A percentile compares a stretch with the other conserved stretches of the same genome.
These are phyloP conservation scores for Narthecium ossifragum DNA, from an alignment of 106 monocot species.

Conservation along the genomic window DNA sequence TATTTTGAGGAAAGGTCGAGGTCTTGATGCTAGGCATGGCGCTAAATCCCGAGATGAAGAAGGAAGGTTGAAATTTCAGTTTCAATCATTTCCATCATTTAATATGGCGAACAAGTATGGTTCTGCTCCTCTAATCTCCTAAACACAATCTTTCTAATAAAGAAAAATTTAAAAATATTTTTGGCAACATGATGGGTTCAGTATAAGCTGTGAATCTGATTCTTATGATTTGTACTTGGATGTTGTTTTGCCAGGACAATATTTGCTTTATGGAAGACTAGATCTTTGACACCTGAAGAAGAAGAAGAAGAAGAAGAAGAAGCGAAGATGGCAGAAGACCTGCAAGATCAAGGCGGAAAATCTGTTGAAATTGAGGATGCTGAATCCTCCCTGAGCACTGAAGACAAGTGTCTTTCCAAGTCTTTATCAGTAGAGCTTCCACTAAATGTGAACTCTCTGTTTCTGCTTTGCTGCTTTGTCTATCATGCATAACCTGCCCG, in stretches of 20 bases:
- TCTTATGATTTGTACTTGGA: too few relatives aligned
- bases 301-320: slow-evolving; percentile 27
- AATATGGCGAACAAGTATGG: slow-evolving; percentile 31
- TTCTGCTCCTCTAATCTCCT: not conserved
- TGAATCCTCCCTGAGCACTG: slow-evolving; percentile 13
- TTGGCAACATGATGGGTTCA: too few relatives aligned
- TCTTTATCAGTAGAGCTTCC: slow-evolving; percentile 21
- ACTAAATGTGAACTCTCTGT: slow-evolving; percentile 17
- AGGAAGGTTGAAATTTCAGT: slow-evolving; percentile 57
- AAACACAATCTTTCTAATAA: not conserved
- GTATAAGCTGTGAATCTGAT: too few relatives aligned
- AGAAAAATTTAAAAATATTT: not conserved
- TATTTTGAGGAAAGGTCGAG: slow-evolving; percentile 32
- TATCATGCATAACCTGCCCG: not conserved
- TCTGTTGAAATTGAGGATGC: slow-evolving; percentile 12
- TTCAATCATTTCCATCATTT: slow-evolving; percentile 60
- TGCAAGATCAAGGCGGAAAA: slow-evolving; percentile 9
- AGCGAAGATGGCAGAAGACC: slow-evolving; percentile 31
- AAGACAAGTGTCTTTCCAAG: slow-evolving; percentile 17
- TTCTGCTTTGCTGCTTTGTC: not conserved
- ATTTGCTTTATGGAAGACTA: slow-evolving; percentile 38
- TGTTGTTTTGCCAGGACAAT: slow-evolving; percentile 22
- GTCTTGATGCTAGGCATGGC: slow-evolving; percentile 39
- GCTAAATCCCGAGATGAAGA: slow-evolving; percentile 56
- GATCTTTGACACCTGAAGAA: slow-evolving; percentile 16